Evolutionary conservation across 2,329 filamentous ascomycete genomes (phyloP), one percentile per base, ranked within the genome.

Genomic region (Ustulina deusta): DNA sequence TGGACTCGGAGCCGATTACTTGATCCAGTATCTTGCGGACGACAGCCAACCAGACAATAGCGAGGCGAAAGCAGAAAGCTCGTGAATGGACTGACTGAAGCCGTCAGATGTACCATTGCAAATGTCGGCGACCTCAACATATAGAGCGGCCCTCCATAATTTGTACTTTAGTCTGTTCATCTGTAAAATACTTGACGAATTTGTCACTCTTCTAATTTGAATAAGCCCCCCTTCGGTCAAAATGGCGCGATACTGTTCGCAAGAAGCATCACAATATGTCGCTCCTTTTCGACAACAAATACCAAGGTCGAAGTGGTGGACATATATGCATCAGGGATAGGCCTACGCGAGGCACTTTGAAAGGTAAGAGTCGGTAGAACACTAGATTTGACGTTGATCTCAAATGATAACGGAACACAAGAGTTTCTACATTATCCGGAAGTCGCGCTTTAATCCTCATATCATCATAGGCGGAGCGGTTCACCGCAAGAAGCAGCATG

Each of bases 1-100:
- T 2, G 89, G 90, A 1, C 74, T 92, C 63, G 85, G 82, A 2
- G 82, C 79, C 2, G 89, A 92, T 73, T 92, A 91, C 74, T 66
- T 85, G n/a, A 70, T 86, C 15, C 81, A 81, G 70, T 88, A 87
- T 70, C 61, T 76, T n/a, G 64, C 80, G 51, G 72, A 74, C 11
- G 72, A 78, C 11, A 65, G 78, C 62, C 29, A 32, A 32, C 25
- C 40, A 22, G 6, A 11, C 3, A 36, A 44, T n/a, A 46, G 20
- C 13, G 57, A 61, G 6, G 48, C 32, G 15, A 42, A 52, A 58
- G 29, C 15, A 22, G 42, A 67, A 17, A 63, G 52, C 51, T 36
- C 22, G 61, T 58, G 3, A 46, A 29, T 3, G 11, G 56, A 42
- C 63, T 63, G 46, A 40, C 46, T 17, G 29, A 15, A 44, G 44